Conservation (phyloP, 306 rosid species). For the Malus sieversii region DNA sequence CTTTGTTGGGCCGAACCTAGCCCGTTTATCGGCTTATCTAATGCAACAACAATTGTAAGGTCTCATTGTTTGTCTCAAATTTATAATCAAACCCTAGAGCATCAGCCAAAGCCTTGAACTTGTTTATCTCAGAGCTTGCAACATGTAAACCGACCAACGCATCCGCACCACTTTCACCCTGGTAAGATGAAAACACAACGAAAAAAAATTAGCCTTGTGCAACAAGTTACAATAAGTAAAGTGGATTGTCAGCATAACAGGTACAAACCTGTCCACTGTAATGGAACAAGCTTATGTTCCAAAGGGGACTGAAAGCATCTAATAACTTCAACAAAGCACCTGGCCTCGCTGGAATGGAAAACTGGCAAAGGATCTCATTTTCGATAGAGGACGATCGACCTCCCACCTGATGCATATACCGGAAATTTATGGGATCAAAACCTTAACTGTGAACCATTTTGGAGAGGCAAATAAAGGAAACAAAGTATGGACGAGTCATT, state of each 20-base stretch:
- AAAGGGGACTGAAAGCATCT: not conserved
- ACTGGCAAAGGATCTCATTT: not conserved
- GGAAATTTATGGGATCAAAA: not conserved
- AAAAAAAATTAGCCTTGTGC: too few species aligned
- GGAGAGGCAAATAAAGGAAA: not conserved
- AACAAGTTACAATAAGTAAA: not conserved
- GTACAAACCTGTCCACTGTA: not conserved
- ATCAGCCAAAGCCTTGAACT: slow-evolving; percentile 44
- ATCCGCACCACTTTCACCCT: slow-evolving; percentile 84
- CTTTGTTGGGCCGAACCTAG: too few species aligned
- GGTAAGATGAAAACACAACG: not conserved
- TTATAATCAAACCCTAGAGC: slow-evolving; percentile 34
- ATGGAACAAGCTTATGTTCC: not conserved
- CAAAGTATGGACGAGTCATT: too few species aligned
- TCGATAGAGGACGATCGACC: not conserved
- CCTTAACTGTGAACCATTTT: not conserved
- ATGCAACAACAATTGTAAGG: slow-evolving; percentile 60
- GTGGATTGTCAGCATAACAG: not conserved
- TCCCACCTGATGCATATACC: not conserved
- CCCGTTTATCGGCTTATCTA: not conserved
- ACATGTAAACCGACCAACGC: slow-evolving; percentile 72
- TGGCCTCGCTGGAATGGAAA: not conserved
- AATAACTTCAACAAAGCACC: not conserved
- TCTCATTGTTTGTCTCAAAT: slow-evolving; percentile 47
- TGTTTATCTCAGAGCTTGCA: slow-evolving; percentile 44